Base-by-base conservation (phyloP, 139 green algal species). In the Tetradesmus lagerheimii region DNA sequence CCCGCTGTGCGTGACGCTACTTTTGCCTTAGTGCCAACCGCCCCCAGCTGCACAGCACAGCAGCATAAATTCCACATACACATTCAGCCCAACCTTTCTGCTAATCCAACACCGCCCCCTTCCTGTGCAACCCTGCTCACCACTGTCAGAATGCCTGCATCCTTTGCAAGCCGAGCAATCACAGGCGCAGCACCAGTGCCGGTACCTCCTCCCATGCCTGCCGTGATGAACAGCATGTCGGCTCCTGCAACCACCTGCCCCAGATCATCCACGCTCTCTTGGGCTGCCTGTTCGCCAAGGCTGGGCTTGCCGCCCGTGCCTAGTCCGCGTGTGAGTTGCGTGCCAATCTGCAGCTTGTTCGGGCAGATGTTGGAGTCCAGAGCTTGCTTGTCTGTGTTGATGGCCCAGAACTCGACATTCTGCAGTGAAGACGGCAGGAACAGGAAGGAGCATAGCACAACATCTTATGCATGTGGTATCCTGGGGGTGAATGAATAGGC, bases 301-400 rank as follows among this genome's bases (percentile, higher is more conserved):
- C 96, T 93, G 1, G 96, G 96, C 87, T 99, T 99, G 39, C 98
- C 98, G 14, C 98, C 98, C 14, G 87, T 93, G 94, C 96, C 98
- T 41, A 99, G 94, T 74, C 98, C 98, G 16, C 98, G 92, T 0
- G 98, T 99, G 0, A 99, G 93, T 75, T 97, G 90, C 16, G 92
- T 92, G 39, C 98, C 98, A 66, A 99, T 98, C 90, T 99, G 98
- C 53, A 99, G 89, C 91, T 98, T 98, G 94, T 99, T 98, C 4
- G 94, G 87, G 0, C 96, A 97, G 79, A 94, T 82, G 57, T 97
- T 96, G 77, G 95, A 93, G 66, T 97, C 93, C 47, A 99, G 94
- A 4, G 98, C 98, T 93, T 99, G 98, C 0, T 96, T 94, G 91
- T 99, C 98, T 5, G 98, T 99, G 94, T 99, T 99, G 6, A 99